Evolutionary conservation across 78 protist species (phyloP).

Genomic region (Cavenderia fasciculata): DNA sequence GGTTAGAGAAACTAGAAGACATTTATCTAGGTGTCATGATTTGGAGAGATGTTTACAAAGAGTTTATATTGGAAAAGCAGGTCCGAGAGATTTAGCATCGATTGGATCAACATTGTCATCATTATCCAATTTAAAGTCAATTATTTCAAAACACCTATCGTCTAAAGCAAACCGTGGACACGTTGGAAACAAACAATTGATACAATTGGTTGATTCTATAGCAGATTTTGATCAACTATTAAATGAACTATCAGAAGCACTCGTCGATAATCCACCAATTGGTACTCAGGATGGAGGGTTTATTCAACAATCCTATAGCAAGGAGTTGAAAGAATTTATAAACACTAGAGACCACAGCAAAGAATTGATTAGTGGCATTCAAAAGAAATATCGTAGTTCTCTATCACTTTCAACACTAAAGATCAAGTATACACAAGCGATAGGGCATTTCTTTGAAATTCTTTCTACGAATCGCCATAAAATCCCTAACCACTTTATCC

Average conservation of each 20-base stretch:
- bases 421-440: slow-evolving; percentile 24
- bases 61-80: slow-evolving; percentile 29
- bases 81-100: slow-evolving; percentile 52
- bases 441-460: slow-evolving; percentile 49
- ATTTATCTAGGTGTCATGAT: slow-evolving; percentile 19
- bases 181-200: background rate
- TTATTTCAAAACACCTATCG: background rate
- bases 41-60: slow-evolving; percentile 74
- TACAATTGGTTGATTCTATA: background rate
- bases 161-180: background rate
- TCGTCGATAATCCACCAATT: slow-evolving; percentile 46
- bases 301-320: slow-evolving; percentile 12
- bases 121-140: background rate
- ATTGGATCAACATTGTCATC: slow-evolving; percentile 34
- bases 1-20: slow-evolving; percentile 2
- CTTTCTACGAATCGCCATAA: background rate
- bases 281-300: slow-evolving; percentile 28
- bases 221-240: slow-evolving; percentile 11
- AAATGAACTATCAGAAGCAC: slow-evolving; percentile 14
- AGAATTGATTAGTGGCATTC: background rate
- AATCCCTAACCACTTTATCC: slow-evolving; percentile 34
- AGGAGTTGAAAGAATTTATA: slow-evolving; percentile 1
- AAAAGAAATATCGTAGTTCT: background rate
- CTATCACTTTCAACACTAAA: slow-evolving; percentile 6
- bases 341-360: background rate